These are phyloP conservation scores for Aristolochia contorta DNA, from an alignment of 164 flowering plant species.

Conservation along the genomic window DNA sequence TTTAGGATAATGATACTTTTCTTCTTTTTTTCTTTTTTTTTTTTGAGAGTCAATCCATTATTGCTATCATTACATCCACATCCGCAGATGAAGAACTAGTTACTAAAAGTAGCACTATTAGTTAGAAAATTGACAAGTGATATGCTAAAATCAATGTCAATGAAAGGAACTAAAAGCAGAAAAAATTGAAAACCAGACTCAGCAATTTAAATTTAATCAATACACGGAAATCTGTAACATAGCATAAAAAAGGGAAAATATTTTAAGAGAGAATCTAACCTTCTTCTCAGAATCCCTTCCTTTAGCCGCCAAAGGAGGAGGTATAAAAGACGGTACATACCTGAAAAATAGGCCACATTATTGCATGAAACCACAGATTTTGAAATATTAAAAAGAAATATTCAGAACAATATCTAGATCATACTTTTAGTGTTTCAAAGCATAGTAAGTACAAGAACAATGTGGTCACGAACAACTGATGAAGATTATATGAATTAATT, in stretches of 20 bases:
- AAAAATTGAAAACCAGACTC: too few species aligned
- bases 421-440: too few species aligned
- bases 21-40: too few species aligned
- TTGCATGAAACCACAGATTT: constrained; percentile 3
- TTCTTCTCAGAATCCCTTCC: constrained; percentile 79
- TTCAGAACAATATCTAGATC: neutral
- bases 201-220: neutral
- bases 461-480: too few species aligned
- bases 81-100: too few species aligned
- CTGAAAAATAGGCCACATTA: constrained; percentile 39
- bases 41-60: too few species aligned
- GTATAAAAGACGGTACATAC: constrained; percentile 95
- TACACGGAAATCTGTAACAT: neutral
- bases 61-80: too few species aligned
- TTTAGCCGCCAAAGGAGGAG: constrained; percentile 81
- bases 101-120: too few species aligned
- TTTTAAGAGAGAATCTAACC: constrained; percentile 25
- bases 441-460: neutral
- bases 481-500: too few species aligned
- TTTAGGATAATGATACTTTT: neutral
- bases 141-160: too few species aligned
- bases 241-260: neutral
- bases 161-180: too few species aligned
- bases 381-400: neutral
- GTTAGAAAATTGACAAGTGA: too few species aligned